Evolutionary conservation across 2,329 filamentous ascomycete genomes (phyloP), one percentile per base, ranked within the genome.

Genomic region (Tolypocladium inflatum): DNA sequence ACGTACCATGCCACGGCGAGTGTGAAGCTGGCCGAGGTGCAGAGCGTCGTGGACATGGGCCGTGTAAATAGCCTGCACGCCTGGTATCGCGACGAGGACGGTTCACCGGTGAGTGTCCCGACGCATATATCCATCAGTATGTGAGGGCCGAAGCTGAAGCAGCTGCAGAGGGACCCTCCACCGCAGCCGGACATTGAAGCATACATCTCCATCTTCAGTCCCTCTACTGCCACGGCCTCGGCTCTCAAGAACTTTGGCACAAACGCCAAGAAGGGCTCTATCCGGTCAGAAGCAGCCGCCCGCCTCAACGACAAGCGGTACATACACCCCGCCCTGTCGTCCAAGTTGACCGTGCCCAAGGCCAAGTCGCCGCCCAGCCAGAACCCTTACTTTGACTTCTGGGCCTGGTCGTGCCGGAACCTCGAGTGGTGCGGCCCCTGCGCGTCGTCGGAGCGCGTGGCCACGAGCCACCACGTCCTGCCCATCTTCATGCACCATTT

Each of bases 401-500:
- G 87, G 80, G 74, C 76, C 33, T 89, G 86, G 81, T 80, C 82
- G 1, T 85, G 82, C 64, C 78, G 80, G 35, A 78, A 78, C 60
- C 76, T 91, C 9, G 81, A 87, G 71, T 88, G 86, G 85, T 80
- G 79, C 55, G 85, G 86, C 1, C 84, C 87, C 3, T 73, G 80
- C 66, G 70, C 74, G 17, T 72, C 73, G 41, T 81, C 85, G 3
- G 76, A 75, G 19, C 72, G 76, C 33, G 78, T 81, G 4, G 78
- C 76, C 56, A 79, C 77, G 59, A 81, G 80, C 55, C 88, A 91
- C 71, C 86, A 88, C 64, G 76, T 89, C 8, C 78, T 91, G 10
- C 88, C 88, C 2, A 76, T 91, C 21, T 78, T 90, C 57, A 91
- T 90, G 79, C 88, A 91, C 72, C 88, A 91, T 71, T 91, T 91